Evolutionary conservation across 768 basidiomycete species (phyloP), one percentile per base, ranked within the genome.

Genomic region (Rhodocollybia butyracea): DNA sequence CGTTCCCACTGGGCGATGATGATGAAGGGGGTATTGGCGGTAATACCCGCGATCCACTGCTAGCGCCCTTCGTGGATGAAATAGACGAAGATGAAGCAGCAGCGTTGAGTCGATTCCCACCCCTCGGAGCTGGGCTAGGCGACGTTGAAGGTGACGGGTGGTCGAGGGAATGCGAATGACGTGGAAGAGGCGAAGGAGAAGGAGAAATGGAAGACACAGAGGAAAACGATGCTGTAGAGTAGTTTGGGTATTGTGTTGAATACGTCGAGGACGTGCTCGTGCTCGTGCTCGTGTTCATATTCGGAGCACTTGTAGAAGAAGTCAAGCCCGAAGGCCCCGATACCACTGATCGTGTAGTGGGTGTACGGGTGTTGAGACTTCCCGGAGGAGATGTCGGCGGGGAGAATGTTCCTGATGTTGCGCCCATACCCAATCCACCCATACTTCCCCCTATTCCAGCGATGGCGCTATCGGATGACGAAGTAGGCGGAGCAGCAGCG

Each of bases 1-100:
- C 70, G n/a, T n/a, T n/a, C 0, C 81, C 71, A 2, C 91, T 89
- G 3, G 88, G 90, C 1, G 86, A 83, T 55, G 84, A 82, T 1
- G 76, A 65, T 0, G 81, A 51, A 50, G 55, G 81, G 3, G 82
- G 72, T 17, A 65, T 64, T 26, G 65, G 66, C 21, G 61, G 52
- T 13, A 66, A n/a, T n/a, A n/a, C n/a, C n/a, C n/a, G n/a, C n/a
- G n/a, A n/a, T n/a, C n/a, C n/a, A n/a, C n/a, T n/a, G n/a, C n/a
- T n/a, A n/a, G n/a, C n/a, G n/a, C n/a, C n/a, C n/a, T n/a, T n/a
- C n/a, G n/a, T n/a, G n/a, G n/a, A n/a, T n/a, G n/a, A n/a, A n/a
- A n/a, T n/a, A n/a, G n/a, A n/a, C n/a, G n/a, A n/a, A n/a, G n/a
- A n/a, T n/a, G n/a, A n/a, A n/a, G n/a, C n/a, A n/a, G n/a, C n/a